Evolutionary conservation across 306 rosid species (phyloP), one percentile per base, ranked within the genome.

Genomic region (Elaeagnus macrophylla): DNA sequence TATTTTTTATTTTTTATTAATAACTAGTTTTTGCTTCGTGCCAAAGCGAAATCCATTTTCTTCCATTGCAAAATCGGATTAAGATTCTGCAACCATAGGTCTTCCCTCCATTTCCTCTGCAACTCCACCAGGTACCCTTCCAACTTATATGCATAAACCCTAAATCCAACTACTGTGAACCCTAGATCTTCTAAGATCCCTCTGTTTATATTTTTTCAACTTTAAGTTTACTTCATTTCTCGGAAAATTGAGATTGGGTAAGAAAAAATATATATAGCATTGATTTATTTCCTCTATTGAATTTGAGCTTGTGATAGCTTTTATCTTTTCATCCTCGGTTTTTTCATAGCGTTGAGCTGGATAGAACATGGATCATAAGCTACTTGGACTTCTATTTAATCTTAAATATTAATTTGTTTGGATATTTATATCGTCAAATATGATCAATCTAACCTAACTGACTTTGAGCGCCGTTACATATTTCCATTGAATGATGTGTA

Each of bases 41-140:
- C 10, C 10, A 37, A 18, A 5, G 19, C 2, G 0, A 14, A 38
- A 17, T 60, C 48, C 38, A 37, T 7, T 41, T 9, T 11, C 37
- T 36, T 41, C 37, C 39, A 51, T 25, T 43, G 7, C 32, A 49
- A 15, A 19, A 5, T 3, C 2, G 32, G 37, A 18, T 2, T 19
- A 5, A 14, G 3, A 7, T 36, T 40, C 48, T 56, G 48, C 35
- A 0, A 13, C 49, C 15, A 13, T 13, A 45, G 60, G 37, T 12
- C 7, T 5, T 10, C 50, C 18, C 35, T 53, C 25, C 44, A 38
- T 8, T 8, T 53, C 67, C 0, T 48, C 45, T 25, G 55, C 74
- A 38, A 53, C 57, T 67, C 17, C 53, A 41, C 15, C 45, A 57
- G 67, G 78, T 73, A 58, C 69, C 44, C 10, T 58, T 35, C 51